Evolutionary conservation across 148 eudicot species (phyloP).

Genomic region (Fagopyrum esculentum): DNA sequence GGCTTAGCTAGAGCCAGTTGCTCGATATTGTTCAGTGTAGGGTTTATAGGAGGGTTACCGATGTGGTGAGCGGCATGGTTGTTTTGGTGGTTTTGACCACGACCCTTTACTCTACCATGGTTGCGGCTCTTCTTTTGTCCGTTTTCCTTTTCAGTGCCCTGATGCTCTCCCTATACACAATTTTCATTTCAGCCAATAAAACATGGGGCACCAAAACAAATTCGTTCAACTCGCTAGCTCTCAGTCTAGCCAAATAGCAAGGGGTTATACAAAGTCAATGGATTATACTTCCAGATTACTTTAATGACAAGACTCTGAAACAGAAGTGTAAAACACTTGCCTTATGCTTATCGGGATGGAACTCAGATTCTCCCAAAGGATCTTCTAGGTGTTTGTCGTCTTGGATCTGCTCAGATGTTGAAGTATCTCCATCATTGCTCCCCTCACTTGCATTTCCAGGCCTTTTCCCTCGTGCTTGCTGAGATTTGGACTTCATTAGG

Average conservation of each 20-base stretch:
- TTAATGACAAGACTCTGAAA: background rate
- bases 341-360: conserved; percentile 41
- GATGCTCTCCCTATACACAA: conserved; percentile 54
- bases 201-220: background rate
- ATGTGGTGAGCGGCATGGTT: conserved; percentile 36
- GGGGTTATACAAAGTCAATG: background rate
- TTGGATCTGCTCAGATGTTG: conserved; percentile 41
- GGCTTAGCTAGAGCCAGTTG: conserved; percentile 42
- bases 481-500: conserved; percentile 44
- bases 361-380: conserved; percentile 31
- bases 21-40: conserved; percentile 26
- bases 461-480: conserved; percentile 54
- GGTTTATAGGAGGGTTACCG: conserved; percentile 31
- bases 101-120: conserved; percentile 58
- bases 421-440: conserved; percentile 43
- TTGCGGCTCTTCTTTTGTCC: conserved; percentile 61
- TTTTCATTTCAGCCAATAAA: background rate
- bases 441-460: conserved; percentile 57
- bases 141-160: conserved; percentile 33
- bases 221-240: background rate
- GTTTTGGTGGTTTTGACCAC: conserved; percentile 40
- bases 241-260: background rate
- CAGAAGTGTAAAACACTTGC: conserved; percentile 28
- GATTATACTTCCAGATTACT: background rate
- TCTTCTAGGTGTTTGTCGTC: conserved; percentile 55